Evolutionary conservation across 495 filamentous ascomycete genomes (phyloP), one percentile per base, ranked within the genome.

Genomic region (Lichina pygmaea): DNA sequence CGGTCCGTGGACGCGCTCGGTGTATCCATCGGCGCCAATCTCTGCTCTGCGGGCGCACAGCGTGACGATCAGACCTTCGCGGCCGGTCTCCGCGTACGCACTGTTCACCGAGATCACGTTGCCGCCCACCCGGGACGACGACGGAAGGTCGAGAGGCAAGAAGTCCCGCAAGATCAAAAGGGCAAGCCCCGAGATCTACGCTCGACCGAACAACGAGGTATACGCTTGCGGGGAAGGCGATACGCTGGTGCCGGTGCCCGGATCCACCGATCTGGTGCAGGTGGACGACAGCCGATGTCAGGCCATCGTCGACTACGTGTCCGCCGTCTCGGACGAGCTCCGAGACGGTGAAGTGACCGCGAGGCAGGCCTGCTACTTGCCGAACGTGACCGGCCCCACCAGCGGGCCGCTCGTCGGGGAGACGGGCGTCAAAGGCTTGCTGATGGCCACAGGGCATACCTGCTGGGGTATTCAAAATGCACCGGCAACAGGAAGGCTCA

Each of bases 401-500:
- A 59, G 64, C 34, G 77, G 76, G 2, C 89, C 89, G 33, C 58
- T 94, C 32, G 69, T 95, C 33, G 89, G 83, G 1, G 60, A 70
- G 49, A 82, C 85, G 17, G 67, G 72, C 6, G 71, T 77, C 1
- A 72, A 75, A 17, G 85, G 91, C 0, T 53, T 94, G 34, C 73
- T 84, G 55, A 61, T 97, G 49, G 89, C 91, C 3, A 68, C 81
- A 7, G 89, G 89, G 10, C 89, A 97, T 61, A 93, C 83, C 4
- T 95, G 89, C 59, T 95, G 89, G 89, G 86, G 86, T 12, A 93
- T 97, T 44, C 86, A 94, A 59, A 97, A 97, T 66, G 84, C 75
- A 3, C 84, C 86, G 6, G 91, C 73, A 7, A 94, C 86, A 15
- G 89, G 86, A 5, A 83, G 78, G 64, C 59, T 92, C 34, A 78